Evolutionary conservation across 2,329 filamentous ascomycete genomes (phyloP), one percentile per base, ranked within the genome.

Genomic region (Aphanoascus verrucosus): DNA sequence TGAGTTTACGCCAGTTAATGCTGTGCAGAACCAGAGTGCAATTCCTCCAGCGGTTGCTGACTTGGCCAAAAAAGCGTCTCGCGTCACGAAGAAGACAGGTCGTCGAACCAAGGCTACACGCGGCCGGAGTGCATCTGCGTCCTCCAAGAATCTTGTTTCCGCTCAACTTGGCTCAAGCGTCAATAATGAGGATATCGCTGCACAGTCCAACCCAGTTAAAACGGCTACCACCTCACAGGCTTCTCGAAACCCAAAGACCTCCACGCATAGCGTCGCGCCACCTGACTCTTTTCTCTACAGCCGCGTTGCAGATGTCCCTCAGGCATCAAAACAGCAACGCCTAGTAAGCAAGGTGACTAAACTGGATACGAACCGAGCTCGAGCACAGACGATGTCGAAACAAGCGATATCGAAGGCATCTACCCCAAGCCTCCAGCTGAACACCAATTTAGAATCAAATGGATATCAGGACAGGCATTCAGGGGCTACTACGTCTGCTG

Each of bases 321-420:
- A 28, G 9, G n/a, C 2, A 19, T 28, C 46, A 15, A 49, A 49
- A 40, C 46, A 49, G 7, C n/a, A 38, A 41, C 34, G 12, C 1
- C 40, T 49, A 23, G 35, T 40, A 31, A 49, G 46, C 19, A 49
- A 49, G 11, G 46, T 49, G 15, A 49, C 46, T 9, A 49, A 49
- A 12, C 9, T 40, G 20, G 19, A 40, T 9, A 40, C 35, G 20
- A 31, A 8, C 15, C 17, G 32, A 12, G 8, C 19, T 14, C 17
- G 9, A 17, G 9, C 12, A 9, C 17, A 7, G 19, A 5, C 3
- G 12, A 49, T 28, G 34, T 9, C 12, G 17, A 49, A 38, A 5
- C 34, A 49, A 15, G 11, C 5, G 31, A 49, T 15, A 17, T 7
- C 14, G 8, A 49, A 40, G 34, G 31, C 7, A 31, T 9, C 17